Evolutionary conservation across 164 flowering plant genomes (phyloP).

Genomic region (Hamamelis virginiana): DNA sequence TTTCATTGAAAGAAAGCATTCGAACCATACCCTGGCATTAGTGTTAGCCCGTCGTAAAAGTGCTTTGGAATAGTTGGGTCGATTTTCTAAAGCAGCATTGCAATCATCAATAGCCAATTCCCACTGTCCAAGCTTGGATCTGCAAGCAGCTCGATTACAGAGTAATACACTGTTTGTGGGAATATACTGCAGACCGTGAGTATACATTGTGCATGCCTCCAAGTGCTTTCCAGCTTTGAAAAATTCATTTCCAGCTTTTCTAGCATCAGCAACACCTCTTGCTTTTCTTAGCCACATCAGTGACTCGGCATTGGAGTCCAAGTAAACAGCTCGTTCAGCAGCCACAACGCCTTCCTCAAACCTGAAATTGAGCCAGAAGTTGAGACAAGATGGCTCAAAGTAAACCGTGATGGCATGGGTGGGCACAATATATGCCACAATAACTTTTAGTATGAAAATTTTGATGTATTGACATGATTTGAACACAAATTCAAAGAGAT

Average conservation of each 20-base stretch:
- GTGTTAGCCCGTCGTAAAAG: neutral
- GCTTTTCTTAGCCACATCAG: conserved; percentile 2
- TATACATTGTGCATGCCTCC: neutral
- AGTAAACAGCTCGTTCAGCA: neutral
- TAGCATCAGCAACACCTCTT: conserved; percentile 3
- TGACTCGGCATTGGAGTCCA: neutral
- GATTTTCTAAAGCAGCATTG: neutral
- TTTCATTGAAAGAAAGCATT: neutral
- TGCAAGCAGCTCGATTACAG: conserved; percentile 3
- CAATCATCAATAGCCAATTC: conserved; percentile 1
- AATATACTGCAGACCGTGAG: neutral
- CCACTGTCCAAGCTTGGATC: neutral
- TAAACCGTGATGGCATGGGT: no score
- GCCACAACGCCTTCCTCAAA: conserved; percentile 1
- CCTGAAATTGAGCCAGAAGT: neutral
- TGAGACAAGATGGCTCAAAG: neutral
- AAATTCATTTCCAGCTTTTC: conserved; percentile 2
- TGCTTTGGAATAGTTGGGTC: neutral
- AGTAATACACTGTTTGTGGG: neutral
- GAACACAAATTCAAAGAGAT: no score
- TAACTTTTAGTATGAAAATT: no score
- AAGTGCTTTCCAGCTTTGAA: neutral
- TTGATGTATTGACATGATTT: no score
- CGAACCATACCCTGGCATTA: neutral
- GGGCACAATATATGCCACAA: no score